A percentile compares a stretch with the other conserved stretches of the same genome.
These are phyloP conservation scores for Panicum hallii DNA, from an alignment of 202 grass and related monocot genomes.

Conservation along the genomic window DNA sequence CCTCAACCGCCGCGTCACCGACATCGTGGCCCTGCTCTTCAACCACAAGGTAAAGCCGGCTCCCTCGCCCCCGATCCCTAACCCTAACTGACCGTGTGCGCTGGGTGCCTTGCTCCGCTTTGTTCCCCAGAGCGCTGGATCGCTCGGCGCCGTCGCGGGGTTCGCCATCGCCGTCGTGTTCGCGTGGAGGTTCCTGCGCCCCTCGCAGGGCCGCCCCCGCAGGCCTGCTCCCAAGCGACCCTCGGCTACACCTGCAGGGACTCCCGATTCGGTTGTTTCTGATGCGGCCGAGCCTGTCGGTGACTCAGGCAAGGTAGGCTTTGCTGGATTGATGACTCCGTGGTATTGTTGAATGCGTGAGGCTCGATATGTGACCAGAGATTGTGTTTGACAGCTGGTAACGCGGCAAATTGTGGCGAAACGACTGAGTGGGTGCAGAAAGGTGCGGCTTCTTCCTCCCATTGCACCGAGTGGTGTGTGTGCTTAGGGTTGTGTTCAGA, in stretches of 20 bases:
- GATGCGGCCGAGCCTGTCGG: conserved; percentile 14
- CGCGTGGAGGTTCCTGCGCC: conserved; percentile 83
- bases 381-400: conserved; percentile 43
- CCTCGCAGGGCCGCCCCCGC: conserved; percentile 42
- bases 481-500: not conserved
- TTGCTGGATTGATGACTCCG: not conserved
- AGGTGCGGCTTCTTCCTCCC: conserved; percentile 40
- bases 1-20: conserved; percentile 84
- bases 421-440: conserved; percentile 71
- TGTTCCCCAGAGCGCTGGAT: conserved; percentile 64
- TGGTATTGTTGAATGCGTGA: not conserved
- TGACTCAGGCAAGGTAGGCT: conserved; percentile 54
- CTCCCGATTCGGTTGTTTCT: conserved; percentile 14
- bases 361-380: not conserved
- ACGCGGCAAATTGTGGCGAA: conserved; percentile 66
- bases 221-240: conserved; percentile 63
- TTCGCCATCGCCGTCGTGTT: conserved; percentile 96
- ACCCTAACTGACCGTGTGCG: conserved; percentile 16
- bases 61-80: conserved; percentile 10
- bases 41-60: conserved; percentile 63
- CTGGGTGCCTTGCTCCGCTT: not conserved
- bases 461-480: not conserved
- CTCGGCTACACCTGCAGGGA: conserved; percentile 1
- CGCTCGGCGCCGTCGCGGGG: conserved; percentile 86
- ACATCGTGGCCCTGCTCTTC: conserved; percentile 66